Evolutionary conservation across 169 alveolate genomes (phyloP), one percentile per base, ranked within the genome.

Genomic region (Eimeria necatrix): DNA sequence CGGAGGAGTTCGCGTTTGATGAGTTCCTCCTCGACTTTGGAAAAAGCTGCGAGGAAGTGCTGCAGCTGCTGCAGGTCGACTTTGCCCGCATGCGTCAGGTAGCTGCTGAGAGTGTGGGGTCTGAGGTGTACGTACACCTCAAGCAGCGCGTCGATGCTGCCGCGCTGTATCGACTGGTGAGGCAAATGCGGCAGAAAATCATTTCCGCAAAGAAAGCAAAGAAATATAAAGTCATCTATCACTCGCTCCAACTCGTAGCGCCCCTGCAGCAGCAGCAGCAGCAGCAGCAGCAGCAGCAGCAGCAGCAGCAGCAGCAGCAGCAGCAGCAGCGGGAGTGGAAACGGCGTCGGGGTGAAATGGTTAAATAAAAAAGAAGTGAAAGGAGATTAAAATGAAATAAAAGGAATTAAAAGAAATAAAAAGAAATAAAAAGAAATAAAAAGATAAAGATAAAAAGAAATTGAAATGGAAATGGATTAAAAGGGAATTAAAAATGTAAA

Each of bases 171-270:
- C 99, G 22, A 98, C 24, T 99, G 97, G 56, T 99, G 98, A 41
- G 99, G 99, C 81, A 99, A 96, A 91, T 98, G 99, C 3, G 99
- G 99, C 60, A 99, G 95, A 94, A 99, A 99, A 95, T 99, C 99
- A 96, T 99, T 99, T 52, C 99, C 99, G 68, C 99, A 53, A 8
- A 90, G 78, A 53, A 95, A 78, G 60, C 99, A 99, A 95, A 99
- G 97, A 89, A 99, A 98, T 5, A 99, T 98, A 95, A 99, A 98
- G 96, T 99, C 99, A 95, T 99, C 99, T 49, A 99, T 97, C 64
- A 99, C 97, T 76, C 99, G 96, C 96, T 99, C 99, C 85, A 99
- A 93, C 96, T 98, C 99, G 94, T 97, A 22, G 71, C 88, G 87
- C 96, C 95, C 84, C 78, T 68, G 78, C 6, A 6, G 16, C 20